Evolutionary conservation across 306 rosid genomes (phyloP).

Genomic region (Echinosophora koreensis): DNA sequence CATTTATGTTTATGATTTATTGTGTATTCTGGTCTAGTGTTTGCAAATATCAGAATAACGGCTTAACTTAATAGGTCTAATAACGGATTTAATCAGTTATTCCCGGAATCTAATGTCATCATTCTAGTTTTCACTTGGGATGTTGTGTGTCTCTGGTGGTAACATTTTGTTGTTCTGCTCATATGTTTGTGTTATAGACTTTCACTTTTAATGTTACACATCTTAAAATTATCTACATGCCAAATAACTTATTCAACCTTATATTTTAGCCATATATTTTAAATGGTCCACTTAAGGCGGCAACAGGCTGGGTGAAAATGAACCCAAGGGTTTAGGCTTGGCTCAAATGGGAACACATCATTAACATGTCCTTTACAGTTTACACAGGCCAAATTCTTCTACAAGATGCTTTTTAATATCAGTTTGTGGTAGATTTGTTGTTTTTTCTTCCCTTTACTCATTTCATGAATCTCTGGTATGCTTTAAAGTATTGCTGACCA

Average conservation of each 20-base stretch:
- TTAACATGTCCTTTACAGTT: neutral
- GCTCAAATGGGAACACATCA: neutral
- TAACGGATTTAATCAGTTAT: slow-evolving; percentile 12
- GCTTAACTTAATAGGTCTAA: slow-evolving; percentile 3
- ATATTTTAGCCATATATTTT: neutral
- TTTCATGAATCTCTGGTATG: neutral
- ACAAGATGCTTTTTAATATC: neutral
- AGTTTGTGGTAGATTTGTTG: neutral
- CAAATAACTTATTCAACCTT: neutral
- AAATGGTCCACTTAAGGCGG: neutral
- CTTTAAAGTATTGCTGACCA: slow-evolving; percentile 3
- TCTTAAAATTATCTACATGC: neutral
- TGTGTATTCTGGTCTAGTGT: slow-evolving; percentile 13
- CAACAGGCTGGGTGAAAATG: neutral
- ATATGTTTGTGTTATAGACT: neutral
- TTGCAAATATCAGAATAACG: slow-evolving; percentile 10
- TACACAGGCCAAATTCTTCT: neutral
- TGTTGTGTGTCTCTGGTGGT: slow-evolving; percentile 2
- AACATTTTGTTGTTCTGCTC: neutral
- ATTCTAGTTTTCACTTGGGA: neutral
- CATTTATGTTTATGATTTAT: slow-evolving; percentile 3
- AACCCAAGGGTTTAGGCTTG: neutral
- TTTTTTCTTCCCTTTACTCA: neutral
- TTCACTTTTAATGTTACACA: neutral
- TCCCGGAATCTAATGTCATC: slow-evolving; percentile 15